Evolutionary conservation across 495 filamentous ascomycete genomes (phyloP).

Genomic region (Tetracladium setigerum): DNA sequence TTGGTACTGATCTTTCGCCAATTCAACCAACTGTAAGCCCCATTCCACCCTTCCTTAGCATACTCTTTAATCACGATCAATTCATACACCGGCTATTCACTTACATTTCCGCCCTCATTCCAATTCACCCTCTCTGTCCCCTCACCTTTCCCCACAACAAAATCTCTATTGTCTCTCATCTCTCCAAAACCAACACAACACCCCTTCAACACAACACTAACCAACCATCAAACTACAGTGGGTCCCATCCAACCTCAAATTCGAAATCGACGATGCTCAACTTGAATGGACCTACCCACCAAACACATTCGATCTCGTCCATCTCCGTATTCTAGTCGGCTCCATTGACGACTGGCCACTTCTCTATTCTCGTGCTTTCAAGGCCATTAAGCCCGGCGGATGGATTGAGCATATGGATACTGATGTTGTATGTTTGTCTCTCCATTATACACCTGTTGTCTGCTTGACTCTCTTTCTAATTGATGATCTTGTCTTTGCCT

Average conservation of each 20-base stretch:
- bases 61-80: no score
- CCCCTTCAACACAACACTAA: slow-evolving; percentile 4
- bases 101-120: no score
- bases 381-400: slow-evolving; percentile 32
- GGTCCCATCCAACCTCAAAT: slow-evolving; percentile 36
- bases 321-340: slow-evolving; percentile 27
- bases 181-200: no score
- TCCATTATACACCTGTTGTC: no score
- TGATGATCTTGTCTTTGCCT: no score
- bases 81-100: no score
- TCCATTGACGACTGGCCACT: slow-evolving; percentile 16
- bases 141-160: no score
- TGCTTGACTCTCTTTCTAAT: no score
- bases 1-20: slow-evolving; percentile 43
- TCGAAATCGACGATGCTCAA: slow-evolving; percentile 41
- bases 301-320: slow-evolving; percentile 29
- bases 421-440: slow-evolving; percentile 1
- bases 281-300: slow-evolving; percentile 28
- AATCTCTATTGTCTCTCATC: no score
- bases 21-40: slow-evolving; percentile 29
- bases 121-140: no score
- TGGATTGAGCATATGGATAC: slow-evolving; percentile 22
- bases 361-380: slow-evolving; percentile 6
- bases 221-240: slow-evolving; percentile 37
- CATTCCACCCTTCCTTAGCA: no score